A percentile compares a stretch with the other conserved stretches of the same genome.
These are phyloP conservation scores for Volvariella volvacea DNA, from an alignment of 1,284 basidiomycete species.

Conservation along the genomic window DNA sequence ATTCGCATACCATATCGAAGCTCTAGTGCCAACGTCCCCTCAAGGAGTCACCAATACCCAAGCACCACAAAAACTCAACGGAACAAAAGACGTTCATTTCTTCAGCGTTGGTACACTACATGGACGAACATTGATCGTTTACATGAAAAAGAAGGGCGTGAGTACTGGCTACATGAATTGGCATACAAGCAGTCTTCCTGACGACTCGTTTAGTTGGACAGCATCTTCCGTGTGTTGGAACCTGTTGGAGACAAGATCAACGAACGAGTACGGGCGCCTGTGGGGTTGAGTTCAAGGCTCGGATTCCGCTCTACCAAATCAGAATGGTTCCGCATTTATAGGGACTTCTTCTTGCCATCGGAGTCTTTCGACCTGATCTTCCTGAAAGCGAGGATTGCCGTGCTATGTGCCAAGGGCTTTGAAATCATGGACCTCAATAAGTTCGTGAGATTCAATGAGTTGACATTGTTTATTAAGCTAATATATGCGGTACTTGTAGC, in stretches of 20 bases:
- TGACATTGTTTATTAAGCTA: neutral
- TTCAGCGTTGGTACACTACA: slow-evolving; percentile 88
- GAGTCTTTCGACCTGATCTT: slow-evolving; percentile 89
- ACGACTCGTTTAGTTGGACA: slow-evolving; percentile 47
- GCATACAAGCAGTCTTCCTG: slow-evolving; percentile 5
- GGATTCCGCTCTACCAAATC: slow-evolving; percentile 68
- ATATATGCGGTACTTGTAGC: slow-evolving; percentile 35
- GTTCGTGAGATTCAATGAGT: slow-evolving; percentile 36
- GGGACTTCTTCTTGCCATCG: slow-evolving; percentile 85
- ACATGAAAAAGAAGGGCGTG: slow-evolving; percentile 94
- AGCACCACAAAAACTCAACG: slow-evolving; percentile 83
- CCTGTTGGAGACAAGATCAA: slow-evolving; percentile 84
- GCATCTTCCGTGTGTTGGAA: slow-evolving; percentile 90
- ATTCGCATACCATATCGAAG: slow-evolving; percentile 92
- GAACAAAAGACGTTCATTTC: slow-evolving; percentile 87
- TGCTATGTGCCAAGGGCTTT: slow-evolving; percentile 91
- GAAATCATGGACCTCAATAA: slow-evolving; percentile 94
- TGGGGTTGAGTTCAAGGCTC: slow-evolving; percentile 63
- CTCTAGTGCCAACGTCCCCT: slow-evolving; percentile 84
- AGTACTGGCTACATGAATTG: too few species aligned
- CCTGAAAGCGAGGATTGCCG: slow-evolving; percentile 85
- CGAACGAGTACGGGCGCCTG: slow-evolving; percentile 62
- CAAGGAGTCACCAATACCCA: slow-evolving; percentile 56
- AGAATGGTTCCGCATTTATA: slow-evolving; percentile 89
- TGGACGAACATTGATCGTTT: slow-evolving; percentile 84